phyloP scores from a whole-genome alignment of 177 flowering plant species.

The Telopea speciosissima region DNA sequence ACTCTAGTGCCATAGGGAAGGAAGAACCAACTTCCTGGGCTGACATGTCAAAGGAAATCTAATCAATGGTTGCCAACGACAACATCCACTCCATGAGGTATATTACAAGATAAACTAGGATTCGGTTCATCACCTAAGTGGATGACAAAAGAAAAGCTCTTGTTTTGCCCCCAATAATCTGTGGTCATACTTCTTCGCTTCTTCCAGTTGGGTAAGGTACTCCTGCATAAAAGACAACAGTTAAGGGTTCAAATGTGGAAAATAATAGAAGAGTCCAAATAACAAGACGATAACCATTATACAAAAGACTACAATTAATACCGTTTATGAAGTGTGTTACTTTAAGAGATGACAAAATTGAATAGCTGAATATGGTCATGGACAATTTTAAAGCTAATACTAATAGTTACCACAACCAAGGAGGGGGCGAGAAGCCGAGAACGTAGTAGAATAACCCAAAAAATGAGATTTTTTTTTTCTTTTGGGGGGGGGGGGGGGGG shows the following conservation, averaged over 20 bases:
- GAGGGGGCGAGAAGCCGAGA: no score
- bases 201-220: constrained; percentile 58
- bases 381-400: no score
- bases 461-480: no score
- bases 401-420: no score
- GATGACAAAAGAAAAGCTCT: constrained; percentile 94
- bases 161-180: constrained; percentile 75
- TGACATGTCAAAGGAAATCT: constrained; percentile 26
- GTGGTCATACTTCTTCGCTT: constrained; percentile 95
- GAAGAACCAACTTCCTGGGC: constrained; percentile 99
- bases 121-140: constrained; percentile 49
- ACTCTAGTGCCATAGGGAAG: constrained; percentile 85
- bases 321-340: no score
- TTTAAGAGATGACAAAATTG: no score
- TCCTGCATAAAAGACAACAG: constrained; percentile 38
- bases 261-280: background rate
- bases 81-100: background rate
- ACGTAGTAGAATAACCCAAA: no score
- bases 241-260: no score
- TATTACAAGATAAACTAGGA: background rate
- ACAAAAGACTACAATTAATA: background rate
- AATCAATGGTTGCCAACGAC: background rate
- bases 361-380: no score
- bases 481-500: no score
- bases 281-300: background rate